phyloP scores from a whole-genome alignment of 2,329 filamentous ascomycete species.

The Sclerotinia trifoliorum region DNA sequence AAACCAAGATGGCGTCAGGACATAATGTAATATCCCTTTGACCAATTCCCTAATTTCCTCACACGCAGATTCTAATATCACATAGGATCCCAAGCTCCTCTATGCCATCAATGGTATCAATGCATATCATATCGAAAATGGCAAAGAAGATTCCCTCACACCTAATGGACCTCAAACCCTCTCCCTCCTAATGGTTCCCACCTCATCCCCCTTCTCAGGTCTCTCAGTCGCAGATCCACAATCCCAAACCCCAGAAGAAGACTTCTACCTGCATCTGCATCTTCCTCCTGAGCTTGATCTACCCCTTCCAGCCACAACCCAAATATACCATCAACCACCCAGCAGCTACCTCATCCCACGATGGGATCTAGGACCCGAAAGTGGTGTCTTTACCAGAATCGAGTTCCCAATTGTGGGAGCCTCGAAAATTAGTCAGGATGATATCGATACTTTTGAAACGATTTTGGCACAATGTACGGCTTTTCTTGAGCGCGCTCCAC shows the following conservation, averaged over 20 bases:
- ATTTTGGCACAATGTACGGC: constrained; percentile 97
- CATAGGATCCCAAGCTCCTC: constrained; percentile 59
- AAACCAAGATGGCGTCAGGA: constrained; percentile 35
- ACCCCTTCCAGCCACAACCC: constrained; percentile 88
- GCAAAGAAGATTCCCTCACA: constrained; percentile 78
- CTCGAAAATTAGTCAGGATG: constrained; percentile 77
- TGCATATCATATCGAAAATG: constrained; percentile 88
- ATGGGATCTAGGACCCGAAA: constrained; percentile 87
- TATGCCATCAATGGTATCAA: constrained; percentile 80
- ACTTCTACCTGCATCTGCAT: constrained; percentile 96
- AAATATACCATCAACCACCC: constrained; percentile 95
- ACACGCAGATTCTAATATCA: constrained; percentile 23
- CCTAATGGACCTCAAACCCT: constrained; percentile 85
- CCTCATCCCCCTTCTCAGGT: constrained; percentile 66
- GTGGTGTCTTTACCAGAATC: constrained; percentile 87
- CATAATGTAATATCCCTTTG: constrained; percentile 33
- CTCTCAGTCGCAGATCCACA: constrained; percentile 56
- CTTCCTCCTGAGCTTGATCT: constrained; percentile 92
- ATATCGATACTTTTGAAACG: constrained; percentile 94
- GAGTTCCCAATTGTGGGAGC: constrained; percentile 78
- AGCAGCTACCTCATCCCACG: constrained; percentile 90
- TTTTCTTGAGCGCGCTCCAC: constrained; percentile 80
- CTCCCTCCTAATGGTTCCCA: constrained; percentile 93
- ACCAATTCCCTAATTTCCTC: neutral
- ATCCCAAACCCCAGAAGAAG: constrained; percentile 65